Conservation (phyloP, 495 filamentous ascomycete species). For the Delitschia confertaspora region DNA sequence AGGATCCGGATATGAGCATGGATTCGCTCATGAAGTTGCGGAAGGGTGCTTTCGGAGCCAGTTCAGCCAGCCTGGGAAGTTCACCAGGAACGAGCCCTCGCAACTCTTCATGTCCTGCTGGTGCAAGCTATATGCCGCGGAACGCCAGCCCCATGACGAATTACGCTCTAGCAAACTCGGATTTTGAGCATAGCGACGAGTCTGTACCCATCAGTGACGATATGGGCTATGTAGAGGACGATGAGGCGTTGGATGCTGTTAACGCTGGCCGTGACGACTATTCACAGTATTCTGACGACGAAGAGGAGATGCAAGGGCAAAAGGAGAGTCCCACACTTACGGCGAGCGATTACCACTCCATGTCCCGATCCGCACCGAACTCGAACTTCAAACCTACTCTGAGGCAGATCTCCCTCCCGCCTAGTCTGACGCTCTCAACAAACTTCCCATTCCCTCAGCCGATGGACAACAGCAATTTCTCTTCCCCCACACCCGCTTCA, state of each 20-base stretch:
- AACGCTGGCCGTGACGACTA: constrained; percentile 16
- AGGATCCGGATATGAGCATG: constrained; percentile 61
- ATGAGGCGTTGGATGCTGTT: constrained; percentile 16
- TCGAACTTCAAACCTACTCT: background rate
- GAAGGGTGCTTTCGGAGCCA: constrained; percentile 70
- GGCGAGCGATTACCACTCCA: constrained; percentile 18
- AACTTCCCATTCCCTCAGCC: constrained; percentile 4
- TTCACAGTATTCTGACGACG: too few relatives aligned
- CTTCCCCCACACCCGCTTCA: constrained; percentile 2
- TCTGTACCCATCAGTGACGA: constrained; percentile 7
- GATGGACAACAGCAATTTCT: constrained; percentile 5
- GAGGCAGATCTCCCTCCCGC: background rate
- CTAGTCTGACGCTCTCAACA: constrained; percentile 14
- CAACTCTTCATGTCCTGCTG: constrained; percentile 27
- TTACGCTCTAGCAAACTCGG: background rate
- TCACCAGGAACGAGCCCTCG: constrained; percentile 16
- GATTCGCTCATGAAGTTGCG: constrained; percentile 63
- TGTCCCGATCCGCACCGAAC: constrained; percentile 5
- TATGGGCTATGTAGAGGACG: constrained; percentile 11
- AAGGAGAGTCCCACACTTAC: constrained; percentile 20
- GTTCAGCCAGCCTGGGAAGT: constrained; percentile 50
- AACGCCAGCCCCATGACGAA: constrained; percentile 9
- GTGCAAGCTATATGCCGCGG: constrained; percentile 13
- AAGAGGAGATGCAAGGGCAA: background rate
- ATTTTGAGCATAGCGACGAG: constrained; percentile 12